Percentiles rank a stretch among this genome's conserved stretches.
Conservation (phyloP, 805 yeast genomes). For the Phaffomyces thermotolerans region DNA sequence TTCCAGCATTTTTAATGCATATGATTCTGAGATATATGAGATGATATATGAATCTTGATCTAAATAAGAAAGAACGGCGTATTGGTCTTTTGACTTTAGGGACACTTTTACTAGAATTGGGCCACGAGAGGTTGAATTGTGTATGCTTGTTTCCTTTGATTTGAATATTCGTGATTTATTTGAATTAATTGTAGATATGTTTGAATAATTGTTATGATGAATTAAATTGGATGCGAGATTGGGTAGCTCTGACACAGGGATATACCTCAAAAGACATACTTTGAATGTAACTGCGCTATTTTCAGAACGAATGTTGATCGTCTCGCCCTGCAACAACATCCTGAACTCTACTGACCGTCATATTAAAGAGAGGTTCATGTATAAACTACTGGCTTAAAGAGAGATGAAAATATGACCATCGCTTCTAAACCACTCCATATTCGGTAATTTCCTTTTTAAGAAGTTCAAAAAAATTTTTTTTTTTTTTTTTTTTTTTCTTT, state of each 20-base stretch:
- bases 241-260: conserved; percentile 10
- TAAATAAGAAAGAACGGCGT: conserved; percentile 11
- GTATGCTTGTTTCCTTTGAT: background rate
- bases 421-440: background rate
- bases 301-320: background rate
- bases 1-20: conserved; percentile 32
- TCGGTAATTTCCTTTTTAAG: background rate
- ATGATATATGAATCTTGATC: conserved; percentile 26
- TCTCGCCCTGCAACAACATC: background rate
- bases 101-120: conserved; percentile 16
- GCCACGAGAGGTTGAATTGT: background rate
- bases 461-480: background rate
- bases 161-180: conserved; percentile 18
- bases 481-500: background rate
- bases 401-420: background rate
- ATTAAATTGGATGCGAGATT: conserved; percentile 9
- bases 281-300: background rate
- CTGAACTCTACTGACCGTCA: background rate
- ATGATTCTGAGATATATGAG: conserved; percentile 37
- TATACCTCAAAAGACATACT: background rate
- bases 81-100: conserved; percentile 16
- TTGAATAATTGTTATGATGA: conserved; percentile 8
- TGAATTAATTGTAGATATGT: conserved; percentile 9
- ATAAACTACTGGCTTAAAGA: too few relatives aligned
- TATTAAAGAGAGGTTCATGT: too few relatives aligned